Evolutionary conservation across 495 filamentous ascomycete species (phyloP).

Genomic region (Aspergillus cristatus): DNA sequence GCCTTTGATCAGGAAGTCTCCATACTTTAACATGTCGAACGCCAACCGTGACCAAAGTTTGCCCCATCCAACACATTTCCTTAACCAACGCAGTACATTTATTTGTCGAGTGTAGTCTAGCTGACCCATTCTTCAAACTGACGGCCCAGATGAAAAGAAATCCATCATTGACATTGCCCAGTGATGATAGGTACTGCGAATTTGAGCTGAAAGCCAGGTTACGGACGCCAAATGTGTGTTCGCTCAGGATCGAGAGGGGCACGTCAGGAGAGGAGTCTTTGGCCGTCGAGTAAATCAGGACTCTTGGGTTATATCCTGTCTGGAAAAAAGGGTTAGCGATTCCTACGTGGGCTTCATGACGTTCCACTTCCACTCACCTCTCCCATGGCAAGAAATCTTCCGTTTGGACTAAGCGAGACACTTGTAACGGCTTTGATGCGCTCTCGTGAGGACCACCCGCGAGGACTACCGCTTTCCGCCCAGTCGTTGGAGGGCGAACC

Average conservation of each 20-base stretch:
- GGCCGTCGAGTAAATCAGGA: slow-evolving; percentile 76
- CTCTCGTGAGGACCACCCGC: slow-evolving; percentile 77
- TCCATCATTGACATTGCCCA: slow-evolving; percentile 84
- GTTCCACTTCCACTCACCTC: slow-evolving; percentile 47
- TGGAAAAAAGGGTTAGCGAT: slow-evolving; percentile 18
- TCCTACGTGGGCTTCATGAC: slow-evolving; percentile 6
- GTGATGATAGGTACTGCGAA: slow-evolving; percentile 76
- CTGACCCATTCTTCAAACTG: slow-evolving; percentile 72
- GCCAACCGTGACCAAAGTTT: slow-evolving; percentile 61
- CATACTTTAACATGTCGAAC: slow-evolving; percentile 91
- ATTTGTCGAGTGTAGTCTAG: slow-evolving; percentile 81
- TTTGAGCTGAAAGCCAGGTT: slow-evolving; percentile 84
- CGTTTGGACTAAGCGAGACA: slow-evolving; percentile 83
- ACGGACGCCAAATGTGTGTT: slow-evolving; percentile 84
- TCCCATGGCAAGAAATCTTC: slow-evolving; percentile 80
- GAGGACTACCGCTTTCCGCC: slow-evolving; percentile 54
- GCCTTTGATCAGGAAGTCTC: slow-evolving; percentile 58
- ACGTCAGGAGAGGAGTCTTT: slow-evolving; percentile 67
- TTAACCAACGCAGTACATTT: slow-evolving; percentile 81
- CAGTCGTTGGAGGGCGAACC: slow-evolving; percentile 34
- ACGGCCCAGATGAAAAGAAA: slow-evolving; percentile 90
- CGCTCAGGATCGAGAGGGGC: slow-evolving; percentile 75
- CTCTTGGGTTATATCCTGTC: slow-evolving; percentile 87
- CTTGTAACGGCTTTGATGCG: slow-evolving; percentile 95
- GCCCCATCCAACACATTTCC: slow-evolving; percentile 82